A percentile compares a stretch with the other conserved stretches of the same genome.
Conservation (phyloP, 352 stramenopile species). For the Aphanomyces cochlioides region DNA sequence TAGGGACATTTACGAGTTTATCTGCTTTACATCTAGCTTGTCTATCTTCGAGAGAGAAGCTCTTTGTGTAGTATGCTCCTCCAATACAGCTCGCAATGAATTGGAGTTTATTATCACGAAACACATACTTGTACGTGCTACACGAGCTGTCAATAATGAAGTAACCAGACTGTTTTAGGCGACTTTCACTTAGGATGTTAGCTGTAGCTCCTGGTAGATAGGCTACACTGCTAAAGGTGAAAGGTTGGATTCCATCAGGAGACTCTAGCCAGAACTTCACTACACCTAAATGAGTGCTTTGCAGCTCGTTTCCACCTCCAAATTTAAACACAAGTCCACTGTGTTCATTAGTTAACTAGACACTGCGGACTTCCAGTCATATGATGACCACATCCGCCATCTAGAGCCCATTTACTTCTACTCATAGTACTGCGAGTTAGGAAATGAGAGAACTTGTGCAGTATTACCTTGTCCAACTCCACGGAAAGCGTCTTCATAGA, state of each 20-base stretch:
- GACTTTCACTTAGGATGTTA: constrained; percentile 8
- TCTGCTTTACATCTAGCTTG: background rate
- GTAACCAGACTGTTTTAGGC: background rate
- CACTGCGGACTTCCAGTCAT: background rate
- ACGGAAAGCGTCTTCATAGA: too few relatives aligned
- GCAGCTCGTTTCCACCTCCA: background rate
- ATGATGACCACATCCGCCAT: background rate
- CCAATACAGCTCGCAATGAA: background rate
- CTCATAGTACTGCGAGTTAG: background rate
- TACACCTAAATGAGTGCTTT: background rate
- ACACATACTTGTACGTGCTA: background rate
- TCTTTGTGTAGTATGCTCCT: background rate
- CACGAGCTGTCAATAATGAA: background rate
- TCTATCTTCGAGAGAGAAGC: background rate
- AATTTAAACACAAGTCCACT: background rate
- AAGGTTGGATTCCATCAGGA: background rate
- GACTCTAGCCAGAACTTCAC: background rate
- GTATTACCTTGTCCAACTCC: background rate
- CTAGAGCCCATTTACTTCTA: background rate
- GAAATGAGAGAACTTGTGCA: background rate
- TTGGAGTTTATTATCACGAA: background rate
- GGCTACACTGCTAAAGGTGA: background rate
- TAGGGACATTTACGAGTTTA: background rate
- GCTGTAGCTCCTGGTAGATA: background rate
- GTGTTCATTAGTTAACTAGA: background rate